Base-by-base conservation (phyloP, 345 rosid species). In the Carallia brachiata region DNA sequence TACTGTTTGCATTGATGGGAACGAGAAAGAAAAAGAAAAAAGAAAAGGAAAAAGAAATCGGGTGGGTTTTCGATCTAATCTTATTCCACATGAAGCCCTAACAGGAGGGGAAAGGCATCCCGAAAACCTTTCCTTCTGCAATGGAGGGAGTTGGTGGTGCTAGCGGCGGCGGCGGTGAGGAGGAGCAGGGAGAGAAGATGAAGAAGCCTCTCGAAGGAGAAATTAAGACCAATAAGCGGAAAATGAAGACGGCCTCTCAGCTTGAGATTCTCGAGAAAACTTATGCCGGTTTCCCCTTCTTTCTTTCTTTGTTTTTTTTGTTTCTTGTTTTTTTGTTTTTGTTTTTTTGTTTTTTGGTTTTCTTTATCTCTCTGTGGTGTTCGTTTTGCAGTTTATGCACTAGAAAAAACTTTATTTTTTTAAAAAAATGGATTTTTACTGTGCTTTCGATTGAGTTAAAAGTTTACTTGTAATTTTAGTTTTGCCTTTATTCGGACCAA, bases 211-310 rank as follows among this genome's bases (percentile, higher is more conserved):
- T 79, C 55, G 96, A 86, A 80, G 91, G 83, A 67, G 88, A 83
- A 66, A 72, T 55, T 50, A 90, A 84, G 88, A 78, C 90, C 4
- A 44, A 44, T 37, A 93, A 90, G 82, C 80, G 98, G 31, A 85
- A 89, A 80, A 93, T 93, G 97, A 90, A 93, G 81, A 90, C 97
- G 64, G 92, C 96, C 80, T 87, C 90, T 72, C 98, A 93, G 79
- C 93, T 93, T 78, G 80, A 93, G 75, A 82, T 85, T 73, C 88
- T 90, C 6, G 97, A 93, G 73, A 88, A 84, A 52, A 86, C 97
- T 52, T 93, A 88, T 70, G 81, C 93, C 52, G 88, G 98, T 93
- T 59, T 48, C 76, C 71, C 37, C 66, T 1, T 53, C 28, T 54
- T 28, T 37, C 34, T 39, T 61, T 53, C 4, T 30, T 2, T 50